Evolutionary conservation across 1,139 yeast genomes (phyloP).

Genomic region (Geotrichum histeridarum): DNA sequence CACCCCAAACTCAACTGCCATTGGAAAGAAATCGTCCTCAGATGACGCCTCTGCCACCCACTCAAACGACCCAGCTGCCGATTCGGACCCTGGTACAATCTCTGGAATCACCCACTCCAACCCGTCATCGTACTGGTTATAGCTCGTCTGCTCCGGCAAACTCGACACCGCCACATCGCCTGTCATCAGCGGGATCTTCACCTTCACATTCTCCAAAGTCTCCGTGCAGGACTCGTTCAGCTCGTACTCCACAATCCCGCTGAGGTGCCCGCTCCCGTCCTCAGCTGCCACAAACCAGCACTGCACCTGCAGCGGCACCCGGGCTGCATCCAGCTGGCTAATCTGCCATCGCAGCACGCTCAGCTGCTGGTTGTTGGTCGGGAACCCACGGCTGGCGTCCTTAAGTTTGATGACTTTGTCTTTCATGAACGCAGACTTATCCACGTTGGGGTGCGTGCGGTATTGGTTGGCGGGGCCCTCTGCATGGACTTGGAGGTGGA

Average conservation of each 20-base stretch:
- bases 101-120: constrained; percentile 40
- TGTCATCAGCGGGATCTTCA: constrained; percentile 59
- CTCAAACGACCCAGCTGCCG: constrained; percentile 69
- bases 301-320: constrained; percentile 70
- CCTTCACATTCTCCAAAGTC: constrained; percentile 50
- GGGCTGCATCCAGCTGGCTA: constrained; percentile 42
- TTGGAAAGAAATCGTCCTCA: constrained; percentile 87
- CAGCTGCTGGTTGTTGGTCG: constrained; percentile 80
- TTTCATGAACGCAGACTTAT: constrained; percentile 60
- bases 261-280: constrained; percentile 44
- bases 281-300: constrained; percentile 78
- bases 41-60: constrained; percentile 66
- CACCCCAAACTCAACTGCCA: constrained; percentile 53
- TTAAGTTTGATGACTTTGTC: constrained; percentile 63
- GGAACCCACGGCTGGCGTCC: constrained; percentile 75
- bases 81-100: constrained; percentile 37
- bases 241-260: constrained; percentile 86
- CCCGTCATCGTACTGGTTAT: constrained; percentile 40
- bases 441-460: constrained; percentile 95
- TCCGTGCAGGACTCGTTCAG: constrained; percentile 47
- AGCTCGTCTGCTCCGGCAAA: constrained; percentile 27
- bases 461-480: constrained; percentile 52
- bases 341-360: constrained; percentile 83
- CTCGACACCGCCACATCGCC: constrained; percentile 52
- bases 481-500: constrained; percentile 56